A percentile compares a stretch with the other conserved stretches of the same genome.
Evolutionary conservation across 2,329 filamentous ascomycete genomes (phyloP).

Genomic region (Colletotrichum sp.): DNA sequence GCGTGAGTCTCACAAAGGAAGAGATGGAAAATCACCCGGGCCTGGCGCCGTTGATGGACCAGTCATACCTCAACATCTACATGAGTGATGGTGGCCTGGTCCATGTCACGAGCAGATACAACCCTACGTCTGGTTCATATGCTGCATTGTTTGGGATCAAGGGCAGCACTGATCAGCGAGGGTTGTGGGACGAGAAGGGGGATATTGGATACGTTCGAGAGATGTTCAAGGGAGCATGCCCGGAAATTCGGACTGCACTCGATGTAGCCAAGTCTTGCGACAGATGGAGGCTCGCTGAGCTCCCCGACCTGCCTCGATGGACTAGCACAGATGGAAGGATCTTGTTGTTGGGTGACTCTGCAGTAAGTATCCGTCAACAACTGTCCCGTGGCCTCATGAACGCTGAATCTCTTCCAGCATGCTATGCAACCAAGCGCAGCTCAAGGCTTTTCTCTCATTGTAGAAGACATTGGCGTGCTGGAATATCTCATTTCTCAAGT

Average conservation of each 20-base stretch:
- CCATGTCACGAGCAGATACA: constrained; percentile 20
- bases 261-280: constrained; percentile 19
- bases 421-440: neutral
- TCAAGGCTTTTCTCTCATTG: neutral
- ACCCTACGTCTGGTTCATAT: constrained; percentile 5
- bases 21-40: neutral
- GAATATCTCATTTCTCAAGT: neutral
- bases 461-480: neutral
- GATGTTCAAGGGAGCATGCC: constrained; percentile 12
- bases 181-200: constrained; percentile 27
- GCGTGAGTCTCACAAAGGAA: constrained; percentile 6
- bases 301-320: constrained; percentile 26
- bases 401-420: neutral
- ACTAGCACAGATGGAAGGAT: constrained; percentile 21
- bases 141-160: constrained; percentile 23
- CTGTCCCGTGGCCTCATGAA: fast-evolving
- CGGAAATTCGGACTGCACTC: constrained; percentile 19
- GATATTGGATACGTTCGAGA: constrained; percentile 25
- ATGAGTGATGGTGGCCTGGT: constrained; percentile 21
- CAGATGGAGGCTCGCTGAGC: constrained; percentile 26
- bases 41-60: constrained; percentile 18
- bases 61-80: constrained; percentile 24
- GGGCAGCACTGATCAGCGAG: constrained; percentile 23
- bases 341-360: constrained; percentile 23
- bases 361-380: neutral